Base-by-base conservation (phyloP, 441 rosid species). In the Adansonia rubrostipa region DNA sequence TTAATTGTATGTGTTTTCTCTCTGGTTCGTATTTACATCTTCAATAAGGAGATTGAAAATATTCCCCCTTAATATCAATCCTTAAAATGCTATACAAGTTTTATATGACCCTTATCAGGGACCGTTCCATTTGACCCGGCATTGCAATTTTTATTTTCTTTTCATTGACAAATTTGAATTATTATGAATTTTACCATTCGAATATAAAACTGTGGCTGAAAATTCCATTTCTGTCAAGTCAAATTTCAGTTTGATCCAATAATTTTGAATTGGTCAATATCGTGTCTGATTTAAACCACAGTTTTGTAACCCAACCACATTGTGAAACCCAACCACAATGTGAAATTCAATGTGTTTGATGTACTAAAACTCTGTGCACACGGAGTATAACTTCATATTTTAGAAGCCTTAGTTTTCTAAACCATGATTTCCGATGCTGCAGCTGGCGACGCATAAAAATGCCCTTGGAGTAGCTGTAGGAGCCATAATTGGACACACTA, bases 371-470 rank as follows among this genome's bases (percentile, higher is more conserved):
- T 2, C 15, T 13, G 5, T 63, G 68, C 45, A 13, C 1, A 61
- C 17, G 9, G 1, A 33, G 10, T 63, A 63, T 11, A 47, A 47
- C 15, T 69, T 48, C 9, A 67, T 10, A 10, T 19, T 45, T 44
- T 19, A 40, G 15, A 67, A 19, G 53, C 19, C 7, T 9, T 19
- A 44, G 54, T 67, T 15, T 68, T 11, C 36, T 69, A 6, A 69
- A 54, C 71, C 5, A 63, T 44, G 36, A 19, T 78, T 36, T 80
- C 15, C 53, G 60, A 58, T 64, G 19, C 22, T 89, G 87, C 89
- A 96, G 98, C 86, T 96, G 77, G 99, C 99, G 67, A 92, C 99
- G 0, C 99, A 94, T 92, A 96, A 94, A 84, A 94, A 94, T 77
- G 98, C 98, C 0, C 5, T 96, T 68, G 99, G 98, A 70, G 99